Percentiles rank a stretch among this genome's conserved stretches.
These are phyloP conservation scores for Malassezia vespertilionis DNA, from an alignment of 1,284 basidiomycete genomes.

Conservation along the genomic window DNA sequence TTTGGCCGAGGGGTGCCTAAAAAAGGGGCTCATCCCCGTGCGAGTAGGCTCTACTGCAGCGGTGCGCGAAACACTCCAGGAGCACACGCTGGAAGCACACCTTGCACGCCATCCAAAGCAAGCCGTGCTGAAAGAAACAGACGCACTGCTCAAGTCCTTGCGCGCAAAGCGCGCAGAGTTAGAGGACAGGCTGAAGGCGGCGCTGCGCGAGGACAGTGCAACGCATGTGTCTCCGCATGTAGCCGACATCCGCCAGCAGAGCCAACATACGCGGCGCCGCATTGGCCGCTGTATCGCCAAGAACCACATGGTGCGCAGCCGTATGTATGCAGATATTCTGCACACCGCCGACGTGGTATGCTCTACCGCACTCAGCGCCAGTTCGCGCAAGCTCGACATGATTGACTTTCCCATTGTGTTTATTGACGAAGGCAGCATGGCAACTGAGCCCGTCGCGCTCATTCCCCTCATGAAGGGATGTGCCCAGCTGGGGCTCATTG, in stretches of 20 bases:
- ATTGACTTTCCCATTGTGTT: constrained; percentile 87
- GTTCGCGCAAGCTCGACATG: constrained; percentile 43
- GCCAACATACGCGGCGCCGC: constrained; percentile 19
- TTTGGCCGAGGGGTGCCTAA: constrained; percentile 59
- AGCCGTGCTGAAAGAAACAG: constrained; percentile 49
- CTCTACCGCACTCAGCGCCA: constrained; percentile 40
- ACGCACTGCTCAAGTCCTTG: constrained; percentile 19
- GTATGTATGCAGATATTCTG: constrained; percentile 46
- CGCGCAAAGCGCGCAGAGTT: constrained; percentile 22
- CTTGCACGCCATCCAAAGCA: constrained; percentile 58
- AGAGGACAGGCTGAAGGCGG: constrained; percentile 13
- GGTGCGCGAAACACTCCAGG: constrained; percentile 55
- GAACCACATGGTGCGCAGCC: constrained; percentile 35
- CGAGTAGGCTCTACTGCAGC: constrained; percentile 58
- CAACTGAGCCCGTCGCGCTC: constrained; percentile 62
- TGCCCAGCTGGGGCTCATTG: constrained; percentile 73
- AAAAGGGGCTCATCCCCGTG: constrained; percentile 60
- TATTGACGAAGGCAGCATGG: constrained; percentile 89
- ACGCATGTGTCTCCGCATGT: not conserved
- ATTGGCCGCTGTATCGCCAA: constrained; percentile 29
- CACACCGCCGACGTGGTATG: constrained; percentile 48
- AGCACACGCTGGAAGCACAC: constrained; percentile 60
- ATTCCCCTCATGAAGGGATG: constrained; percentile 53
- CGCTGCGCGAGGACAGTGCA: not conserved
- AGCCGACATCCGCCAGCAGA: not conserved